Percentiles rank a stretch among this genome's conserved stretches.
phyloP scores from a whole-genome alignment of 2,329 filamentous ascomycete species.

The Bipolaris sorokiniana region DNA sequence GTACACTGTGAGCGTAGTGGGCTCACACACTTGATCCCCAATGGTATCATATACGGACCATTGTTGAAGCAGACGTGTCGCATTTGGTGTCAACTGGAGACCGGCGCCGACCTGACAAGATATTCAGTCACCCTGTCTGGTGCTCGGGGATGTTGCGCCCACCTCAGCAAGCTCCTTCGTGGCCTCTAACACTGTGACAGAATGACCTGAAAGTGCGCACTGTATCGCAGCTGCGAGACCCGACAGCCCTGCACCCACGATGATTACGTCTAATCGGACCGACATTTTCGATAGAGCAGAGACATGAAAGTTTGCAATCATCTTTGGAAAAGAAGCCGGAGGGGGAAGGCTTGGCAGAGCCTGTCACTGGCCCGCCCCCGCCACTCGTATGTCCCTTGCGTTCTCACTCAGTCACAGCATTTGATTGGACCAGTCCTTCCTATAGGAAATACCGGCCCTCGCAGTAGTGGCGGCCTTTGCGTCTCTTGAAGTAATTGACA shows the following conservation, averaged over 20 bases:
- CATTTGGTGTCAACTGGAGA: conserved; percentile 47
- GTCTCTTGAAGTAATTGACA: background rate
- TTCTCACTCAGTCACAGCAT: too few relatives aligned
- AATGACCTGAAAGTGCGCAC: conserved; percentile 48
- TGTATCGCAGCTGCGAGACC: conserved; percentile 54
- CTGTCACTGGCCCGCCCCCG: too few relatives aligned
- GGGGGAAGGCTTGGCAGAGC: background rate
- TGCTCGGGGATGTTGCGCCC: conserved; percentile 9
- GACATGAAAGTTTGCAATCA: background rate
- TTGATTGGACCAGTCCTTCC: background rate
- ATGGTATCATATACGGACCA: conserved; percentile 59
- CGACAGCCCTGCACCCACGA: conserved; percentile 51
- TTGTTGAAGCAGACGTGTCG: conserved; percentile 57
- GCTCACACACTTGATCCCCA: conserved; percentile 48
- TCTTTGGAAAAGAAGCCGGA: background rate
- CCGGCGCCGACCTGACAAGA: conserved; percentile 43
- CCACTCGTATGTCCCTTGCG: too few relatives aligned
- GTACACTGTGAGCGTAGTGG: conserved; percentile 58
- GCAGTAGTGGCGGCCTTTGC: too few relatives aligned
- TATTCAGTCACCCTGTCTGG: background rate
- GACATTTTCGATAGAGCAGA: background rate
- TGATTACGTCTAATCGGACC: conserved; percentile 29
- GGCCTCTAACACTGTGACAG: conserved; percentile 52
- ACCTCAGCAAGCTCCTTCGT: conserved; percentile 53
- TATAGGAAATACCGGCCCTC: too few relatives aligned